Percentiles rank a stretch among this genome's conserved stretches.
These are phyloP conservation scores for Aspergillus viridinutans DNA, from an alignment of 2,329 filamentous ascomycete genomes.

Conservation along the genomic window DNA sequence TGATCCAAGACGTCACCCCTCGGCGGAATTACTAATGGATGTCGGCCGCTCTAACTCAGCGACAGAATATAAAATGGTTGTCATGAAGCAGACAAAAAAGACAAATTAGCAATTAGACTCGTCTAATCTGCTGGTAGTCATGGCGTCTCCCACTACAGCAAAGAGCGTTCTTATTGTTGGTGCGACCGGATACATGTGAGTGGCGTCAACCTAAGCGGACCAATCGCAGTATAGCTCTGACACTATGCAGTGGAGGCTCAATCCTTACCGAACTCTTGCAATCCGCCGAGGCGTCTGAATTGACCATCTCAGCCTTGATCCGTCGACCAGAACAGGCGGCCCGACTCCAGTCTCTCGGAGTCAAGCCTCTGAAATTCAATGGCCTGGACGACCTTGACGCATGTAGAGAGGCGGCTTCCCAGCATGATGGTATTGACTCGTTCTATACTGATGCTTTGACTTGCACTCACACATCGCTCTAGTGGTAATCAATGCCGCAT, in stretches of 20 bases:
- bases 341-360: not conserved
- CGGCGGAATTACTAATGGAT: not conserved
- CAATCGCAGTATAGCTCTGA: not conserved
- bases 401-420: conserved; percentile 4
- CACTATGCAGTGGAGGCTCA: not conserved
- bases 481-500: conserved; percentile 44
- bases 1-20: not conserved
- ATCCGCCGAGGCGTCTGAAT: not conserved
- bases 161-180: not conserved
- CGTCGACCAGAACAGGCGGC: conserved; percentile 5
- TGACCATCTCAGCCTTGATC: conserved; percentile 7
- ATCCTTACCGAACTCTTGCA: not conserved
- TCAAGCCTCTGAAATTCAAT: conserved; percentile 9
- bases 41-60: not conserved
- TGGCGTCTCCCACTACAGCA: not conserved
- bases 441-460: not conserved
- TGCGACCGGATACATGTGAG: not conserved
- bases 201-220: not conserved
- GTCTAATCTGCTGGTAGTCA: not conserved
- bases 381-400: conserved; percentile 13
- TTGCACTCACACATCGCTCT: not conserved
- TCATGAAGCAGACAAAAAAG: not conserved
- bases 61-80: not conserved
- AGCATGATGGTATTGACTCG: conserved; percentile 8
- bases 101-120: not conserved